Conservation (phyloP, 2,329 filamentous ascomycete species). For the Trichoderma asperellum region DNA sequence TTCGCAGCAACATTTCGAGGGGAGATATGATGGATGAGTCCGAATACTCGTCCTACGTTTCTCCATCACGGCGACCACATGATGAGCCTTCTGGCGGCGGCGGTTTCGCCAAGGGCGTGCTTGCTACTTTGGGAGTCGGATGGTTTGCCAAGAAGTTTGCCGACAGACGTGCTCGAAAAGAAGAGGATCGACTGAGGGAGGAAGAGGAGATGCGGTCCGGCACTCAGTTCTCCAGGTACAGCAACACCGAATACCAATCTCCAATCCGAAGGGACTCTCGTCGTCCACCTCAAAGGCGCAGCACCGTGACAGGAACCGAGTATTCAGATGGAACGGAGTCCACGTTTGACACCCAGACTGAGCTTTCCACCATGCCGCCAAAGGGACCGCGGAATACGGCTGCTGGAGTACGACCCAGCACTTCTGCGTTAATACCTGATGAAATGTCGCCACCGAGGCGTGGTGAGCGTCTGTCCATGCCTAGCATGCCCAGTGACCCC, state of each 20-base stretch:
- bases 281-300: conserved; percentile 38
- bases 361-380: conserved; percentile 36
- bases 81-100: conserved; percentile 50
- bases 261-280: conserved; percentile 48
- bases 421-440: conserved; percentile 33
- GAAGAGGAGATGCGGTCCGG: conserved; percentile 63
- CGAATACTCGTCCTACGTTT: conserved; percentile 64
- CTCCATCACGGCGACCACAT: conserved; percentile 59
- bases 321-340: conserved; percentile 46
- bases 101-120: conserved; percentile 59
- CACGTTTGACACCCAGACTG: conserved; percentile 39
- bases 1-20: conserved; percentile 43
- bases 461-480: conserved; percentile 50
- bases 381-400: conserved; percentile 29
- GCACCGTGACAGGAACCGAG: conserved; percentile 38
- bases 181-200: conserved; percentile 51
- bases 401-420: conserved; percentile 33
- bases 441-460: conserved; percentile 43
- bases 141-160: conserved; percentile 70
- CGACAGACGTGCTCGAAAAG: conserved; percentile 54
- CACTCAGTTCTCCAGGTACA: conserved; percentile 65
- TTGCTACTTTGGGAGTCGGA: conserved; percentile 67
- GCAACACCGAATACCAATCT: conserved; percentile 66
- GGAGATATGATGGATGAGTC: conserved; percentile 55
- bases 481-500: conserved; percentile 57